Conservation (phyloP, 2,329 filamentous ascomycete species). For the Pseudogymnoascus sp. region DNA sequence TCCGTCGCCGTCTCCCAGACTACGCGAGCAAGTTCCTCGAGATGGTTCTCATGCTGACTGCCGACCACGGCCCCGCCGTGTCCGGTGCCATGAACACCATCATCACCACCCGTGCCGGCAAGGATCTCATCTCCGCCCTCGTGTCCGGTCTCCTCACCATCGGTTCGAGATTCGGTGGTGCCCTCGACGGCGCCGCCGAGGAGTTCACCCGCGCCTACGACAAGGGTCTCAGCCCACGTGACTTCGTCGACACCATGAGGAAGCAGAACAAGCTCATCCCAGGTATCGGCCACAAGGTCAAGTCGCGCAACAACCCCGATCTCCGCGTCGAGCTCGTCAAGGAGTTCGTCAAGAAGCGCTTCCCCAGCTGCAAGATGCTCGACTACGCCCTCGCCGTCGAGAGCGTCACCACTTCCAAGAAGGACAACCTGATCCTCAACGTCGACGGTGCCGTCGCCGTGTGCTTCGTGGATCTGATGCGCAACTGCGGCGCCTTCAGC, state of each 20-base stretch:
- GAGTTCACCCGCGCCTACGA: slow-evolving; percentile 98
- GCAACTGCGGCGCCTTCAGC: slow-evolving; percentile 96
- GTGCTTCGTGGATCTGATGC: slow-evolving; percentile 95
- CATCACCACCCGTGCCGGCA: slow-evolving; percentile 97
- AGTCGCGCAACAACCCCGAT: slow-evolving; percentile 99
- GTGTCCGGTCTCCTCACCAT: slow-evolving; percentile 97
- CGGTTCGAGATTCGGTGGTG: slow-evolving; percentile 96
- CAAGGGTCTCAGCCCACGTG: slow-evolving; percentile 95
- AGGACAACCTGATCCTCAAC: slow-evolving; percentile 99
- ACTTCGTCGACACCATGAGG: slow-evolving; percentile 98
- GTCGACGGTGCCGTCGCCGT: slow-evolving; percentile 97
- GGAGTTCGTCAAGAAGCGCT: slow-evolving; percentile 96
- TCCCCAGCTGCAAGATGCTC: slow-evolving; percentile 95
- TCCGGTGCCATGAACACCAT: slow-evolving; percentile 99
- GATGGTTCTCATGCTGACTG: slow-evolving; percentile 99
- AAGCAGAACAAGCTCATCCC: slow-evolving; percentile 99
- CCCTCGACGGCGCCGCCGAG: slow-evolving; percentile 92
- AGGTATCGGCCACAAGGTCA: slow-evolving; percentile 98
- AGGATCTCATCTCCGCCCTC: slow-evolving; percentile 92
- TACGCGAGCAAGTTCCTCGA: slow-evolving; percentile 99
- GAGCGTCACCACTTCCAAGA: slow-evolving; percentile 98
- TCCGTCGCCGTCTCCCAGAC: slow-evolving; percentile 90
- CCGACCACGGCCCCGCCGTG: slow-evolving; percentile 96
- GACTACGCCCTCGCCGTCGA: slow-evolving; percentile 98
- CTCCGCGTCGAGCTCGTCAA: slow-evolving; percentile 98